Evolutionary conservation across 352 stramenopile species (phyloP), one percentile per base, ranked within the genome.

Genomic region (Phytophthora melonis): DNA sequence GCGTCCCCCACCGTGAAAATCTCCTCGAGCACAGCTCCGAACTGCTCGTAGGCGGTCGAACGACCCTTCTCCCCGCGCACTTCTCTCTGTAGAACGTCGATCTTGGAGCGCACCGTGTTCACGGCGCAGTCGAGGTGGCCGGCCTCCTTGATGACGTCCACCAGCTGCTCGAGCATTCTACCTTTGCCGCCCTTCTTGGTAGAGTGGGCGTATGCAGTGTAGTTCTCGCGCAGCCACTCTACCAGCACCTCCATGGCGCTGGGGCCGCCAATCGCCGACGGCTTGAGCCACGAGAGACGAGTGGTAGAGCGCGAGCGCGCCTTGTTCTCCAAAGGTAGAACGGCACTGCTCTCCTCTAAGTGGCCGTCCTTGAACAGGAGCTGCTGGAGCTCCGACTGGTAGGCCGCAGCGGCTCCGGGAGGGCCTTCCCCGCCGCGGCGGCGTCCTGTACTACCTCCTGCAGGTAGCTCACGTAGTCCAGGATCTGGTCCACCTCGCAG

Each of bases 1-100:
- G 66, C 71, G 39, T 78, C 71, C 16, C 71, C 71, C n/a, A 78
- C 30, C 13, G 71, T 78, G 32, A 75, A 78, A 55, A 78, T 78
- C 45, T 78, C 71, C 56, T 78, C 71, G 1, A 78, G 66, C 11
- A 78, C 71, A 5, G 71, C 67, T 4, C 71, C 71, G 25, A 78
- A 78, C 30, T 78, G 71, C 25, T 78, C 71, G 49, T 65, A 78
- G 19, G 71, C 71, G 25, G 66, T 65, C 0, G 71, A 78, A 18
- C 71, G 66, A 1, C 39, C 32, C 61, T 78, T 78, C 34, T 78
- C 70, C 9, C 71, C 71, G 27, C 54, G 50, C 30, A 78, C 71
- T 21, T 78, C 71, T 18, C 66, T 25, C 54, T 78, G 71, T 3
- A 78, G 25, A 7, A 65, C 61, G 32, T 78, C 71, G 32, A 78